Evolutionary conservation across 176 grass and related monocot species (phyloP), one percentile per base, ranked within the genome.

Genomic region (Triticum aestivum): DNA sequence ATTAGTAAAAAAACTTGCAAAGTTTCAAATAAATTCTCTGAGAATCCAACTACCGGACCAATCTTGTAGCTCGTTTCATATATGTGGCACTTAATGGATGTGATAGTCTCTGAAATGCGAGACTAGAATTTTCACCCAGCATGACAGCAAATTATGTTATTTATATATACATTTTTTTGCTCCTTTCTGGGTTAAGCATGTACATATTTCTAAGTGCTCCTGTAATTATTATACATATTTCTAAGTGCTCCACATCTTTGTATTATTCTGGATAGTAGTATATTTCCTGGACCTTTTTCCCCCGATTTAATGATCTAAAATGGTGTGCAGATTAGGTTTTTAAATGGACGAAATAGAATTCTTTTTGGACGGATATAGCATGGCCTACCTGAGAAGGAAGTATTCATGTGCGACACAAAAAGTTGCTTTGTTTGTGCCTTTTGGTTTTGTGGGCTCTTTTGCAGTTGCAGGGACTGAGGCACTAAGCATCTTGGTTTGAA

Each of bases 241-340:
- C 44, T 2, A 30, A 71, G 20, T 83, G 62, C 8, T 81, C 34
- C 8, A 7, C 65, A 32, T 74, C 14, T 71, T 37, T 61, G 39
- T 26, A 80, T 23, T 30, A 82, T 82, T 71, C 34, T 65, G 18
- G 42, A 23, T n/a, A 79, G 20, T 84, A 65, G 26, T 35, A 66
- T 79, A 27, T 62, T 84, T 73, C 29, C 49, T 69, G 10, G 11
- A 77, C 26, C 58, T 75, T 73, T 69, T 52, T 56, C 32, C 67
- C 45, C 45, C 52, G 37, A 86, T 86, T 86, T 86, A 89, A 86
- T 77, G 5, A 82, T 86, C 49, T 90, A 82, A 77, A 90, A 81
- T 90, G 88, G 83, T 90, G 70, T 90, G 88, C 83, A 90, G 88
- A 82, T 90, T 90, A 86, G 78, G 88, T 90, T 90, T 89, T 82